Base-by-base conservation (phyloP, 768 basidiomycete genomes). In the Xerocomellus intermedius region DNA sequence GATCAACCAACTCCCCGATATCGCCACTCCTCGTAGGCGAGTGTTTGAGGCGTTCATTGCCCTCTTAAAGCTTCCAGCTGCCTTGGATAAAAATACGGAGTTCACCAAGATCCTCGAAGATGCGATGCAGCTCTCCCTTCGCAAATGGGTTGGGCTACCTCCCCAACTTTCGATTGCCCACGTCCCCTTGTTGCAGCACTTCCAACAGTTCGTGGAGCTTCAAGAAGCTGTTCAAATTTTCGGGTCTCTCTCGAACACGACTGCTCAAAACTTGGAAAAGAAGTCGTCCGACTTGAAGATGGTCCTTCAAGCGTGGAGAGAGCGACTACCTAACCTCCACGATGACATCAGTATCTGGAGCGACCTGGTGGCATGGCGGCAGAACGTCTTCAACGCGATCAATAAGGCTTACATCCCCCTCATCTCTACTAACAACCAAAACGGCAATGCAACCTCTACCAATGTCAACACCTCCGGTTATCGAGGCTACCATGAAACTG, bases 311-410 rank as follows among this genome's bases (percentile, higher is more conserved):
- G 93, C 94, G 0, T 98, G 97, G 97, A 82, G 97, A 53, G 97
- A 98, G 68, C 86, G 97, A 32, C 79, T 99, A 13, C 97, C 97
- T 3, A 96, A 98, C 71, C 80, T 89, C 42, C 91, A 92, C 69
- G 97, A 99, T 67, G 97, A 99, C 67, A 98, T 99, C 73, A 93
- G 89, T 60, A 90, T 98, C 57, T 99, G 97, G 97, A 94, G 91
- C 58, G 97, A 99, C 72, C 81, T 99, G n/a, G 93, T 99, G 4
- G 94, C 95, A 16, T 99, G 97, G 97, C 78, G 97, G 52, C 97
- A 98, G 71, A 98, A 98, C 67, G 94, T 99, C 45, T 99, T 99
- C 77, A 83, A 89, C 60, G 90, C 94, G 16, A 97, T 99, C 74
- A 99, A 98, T 69, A 91, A 93, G 67, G 85, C 91, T 2, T 98